Percentiles rank a stretch among this genome's conserved stretches.
These are phyloP conservation scores for Sarcodon sp. DNA, from an alignment of 768 basidiomycete species.

Conservation along the genomic window DNA sequence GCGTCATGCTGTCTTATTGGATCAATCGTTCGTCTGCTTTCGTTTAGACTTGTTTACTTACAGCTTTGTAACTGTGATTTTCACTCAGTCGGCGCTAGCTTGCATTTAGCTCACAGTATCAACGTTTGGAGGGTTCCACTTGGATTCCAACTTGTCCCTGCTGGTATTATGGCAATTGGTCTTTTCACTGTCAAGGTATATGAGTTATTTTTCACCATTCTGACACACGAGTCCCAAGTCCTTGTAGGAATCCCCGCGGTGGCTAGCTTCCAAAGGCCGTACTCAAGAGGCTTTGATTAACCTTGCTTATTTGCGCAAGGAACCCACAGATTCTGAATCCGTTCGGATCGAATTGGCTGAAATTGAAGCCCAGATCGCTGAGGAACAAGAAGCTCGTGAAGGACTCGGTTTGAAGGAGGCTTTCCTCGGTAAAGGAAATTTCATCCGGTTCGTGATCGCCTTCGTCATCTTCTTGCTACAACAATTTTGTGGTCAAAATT, in stretches of 20 bases:
- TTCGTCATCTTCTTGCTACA: conserved; percentile 70
- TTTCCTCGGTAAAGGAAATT: conserved; percentile 74
- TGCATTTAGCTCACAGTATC: conserved; percentile 33
- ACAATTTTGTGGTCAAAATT: conserved; percentile 80
- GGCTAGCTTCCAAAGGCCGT: conserved; percentile 54
- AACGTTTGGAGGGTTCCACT: conserved; percentile 63
- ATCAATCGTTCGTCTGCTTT: conserved; percentile 45
- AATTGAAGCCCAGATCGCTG: conserved; percentile 67
- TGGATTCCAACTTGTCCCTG: conserved; percentile 63
- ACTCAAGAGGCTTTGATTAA: conserved; percentile 39
- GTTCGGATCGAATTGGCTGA: conserved; percentile 59
- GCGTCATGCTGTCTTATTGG: conserved; percentile 80
- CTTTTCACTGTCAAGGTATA: conserved; percentile 49
- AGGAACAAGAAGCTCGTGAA: conserved; percentile 54
- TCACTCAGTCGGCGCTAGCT: conserved; percentile 40
- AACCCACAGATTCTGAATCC: conserved; percentile 23
- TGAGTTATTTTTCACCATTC: conserved; percentile 9
- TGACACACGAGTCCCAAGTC: background rate
- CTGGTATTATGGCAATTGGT: conserved; percentile 57
- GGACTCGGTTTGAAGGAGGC: conserved; percentile 59
- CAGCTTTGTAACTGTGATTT: background rate
- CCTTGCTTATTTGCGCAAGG: conserved; percentile 51
- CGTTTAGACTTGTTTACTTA: conserved; percentile 1
- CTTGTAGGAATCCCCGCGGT: conserved; percentile 59
- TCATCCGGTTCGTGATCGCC: conserved; percentile 75